Conservation (phyloP, 1,284 basidiomycete species). For the Coniophora puteana region DNA sequence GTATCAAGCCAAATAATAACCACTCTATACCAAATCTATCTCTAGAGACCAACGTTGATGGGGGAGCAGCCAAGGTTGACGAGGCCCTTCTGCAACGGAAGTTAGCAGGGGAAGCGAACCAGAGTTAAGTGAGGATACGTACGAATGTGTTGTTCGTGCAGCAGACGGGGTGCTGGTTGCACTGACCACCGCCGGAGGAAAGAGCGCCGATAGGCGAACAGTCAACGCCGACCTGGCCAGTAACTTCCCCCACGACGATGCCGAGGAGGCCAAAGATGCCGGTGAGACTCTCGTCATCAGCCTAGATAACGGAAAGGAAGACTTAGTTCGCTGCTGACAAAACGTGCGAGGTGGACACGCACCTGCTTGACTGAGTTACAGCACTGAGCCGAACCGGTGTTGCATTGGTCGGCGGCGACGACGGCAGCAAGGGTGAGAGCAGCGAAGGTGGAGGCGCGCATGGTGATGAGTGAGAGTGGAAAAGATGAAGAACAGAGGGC, state of each 20-base stretch:
- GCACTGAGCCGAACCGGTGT: slow-evolving; percentile 10
- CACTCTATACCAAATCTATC: no score
- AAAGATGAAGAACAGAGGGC: no score
- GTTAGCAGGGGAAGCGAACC: rapidly evolving
- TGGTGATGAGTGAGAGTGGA: slow-evolving; percentile 1
- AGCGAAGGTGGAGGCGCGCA: slow-evolving; percentile 21
- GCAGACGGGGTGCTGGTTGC: slow-evolving; percentile 25
- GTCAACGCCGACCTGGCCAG: slow-evolving; percentile 1
- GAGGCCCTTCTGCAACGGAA: slow-evolving; percentile 19
- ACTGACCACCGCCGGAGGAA: slow-evolving; percentile 8
- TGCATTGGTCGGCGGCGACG: slow-evolving; percentile 12
- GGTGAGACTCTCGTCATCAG: not conserved
- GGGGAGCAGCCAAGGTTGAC: slow-evolving; percentile 27
- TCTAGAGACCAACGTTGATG: slow-evolving; percentile 25
- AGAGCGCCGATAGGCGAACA: slow-evolving; percentile 8
- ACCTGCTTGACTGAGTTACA: slow-evolving; percentile 10
- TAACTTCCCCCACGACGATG: not conserved
- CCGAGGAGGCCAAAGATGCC: rapidly evolving
- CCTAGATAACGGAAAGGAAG: not conserved
- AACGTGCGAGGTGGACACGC: not conserved
- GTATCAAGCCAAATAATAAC: no score
- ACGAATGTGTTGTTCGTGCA: slow-evolving; percentile 20
- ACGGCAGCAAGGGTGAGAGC: slow-evolving; percentile 16
- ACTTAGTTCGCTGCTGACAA: not conserved
- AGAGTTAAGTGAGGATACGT: not conserved